Evolutionary conservation across 2,329 filamentous ascomycete species (phyloP).

Genomic region (Dichotomopilus funicola): DNA sequence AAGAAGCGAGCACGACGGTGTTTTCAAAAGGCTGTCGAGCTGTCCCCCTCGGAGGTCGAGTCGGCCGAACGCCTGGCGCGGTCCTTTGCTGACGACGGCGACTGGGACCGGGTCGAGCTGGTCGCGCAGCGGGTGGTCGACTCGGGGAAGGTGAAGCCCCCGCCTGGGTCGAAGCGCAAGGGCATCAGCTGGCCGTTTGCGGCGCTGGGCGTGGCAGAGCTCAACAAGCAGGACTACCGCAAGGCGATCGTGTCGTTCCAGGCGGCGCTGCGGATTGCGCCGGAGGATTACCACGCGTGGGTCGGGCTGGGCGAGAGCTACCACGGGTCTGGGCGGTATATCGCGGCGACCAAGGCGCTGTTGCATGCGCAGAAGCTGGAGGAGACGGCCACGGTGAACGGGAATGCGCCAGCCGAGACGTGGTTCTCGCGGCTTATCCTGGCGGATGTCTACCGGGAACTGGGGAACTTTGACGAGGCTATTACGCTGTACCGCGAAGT

Average conservation of each 20-base stretch:
- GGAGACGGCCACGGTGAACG: conserved; percentile 35
- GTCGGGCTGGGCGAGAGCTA: conserved; percentile 97
- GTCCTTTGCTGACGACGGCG: conserved; percentile 79
- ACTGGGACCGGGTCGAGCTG: conserved; percentile 95
- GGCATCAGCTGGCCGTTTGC: conserved; percentile 95
- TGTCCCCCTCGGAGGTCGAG: conserved; percentile 78
- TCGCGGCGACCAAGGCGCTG: conserved; percentile 90
- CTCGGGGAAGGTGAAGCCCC: conserved; percentile 84
- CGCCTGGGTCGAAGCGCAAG: conserved; percentile 87
- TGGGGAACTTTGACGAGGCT: conserved; percentile 83
- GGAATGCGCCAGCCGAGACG: conserved; percentile 56
- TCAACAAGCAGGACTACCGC: conserved; percentile 87
- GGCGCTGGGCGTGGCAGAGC: conserved; percentile 84
- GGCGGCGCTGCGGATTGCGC: conserved; percentile 74
- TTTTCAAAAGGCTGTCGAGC: conserved; percentile 92
- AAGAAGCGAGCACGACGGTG: conserved; percentile 81
- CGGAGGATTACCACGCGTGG: conserved; percentile 89
- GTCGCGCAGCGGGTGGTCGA: conserved; percentile 86
- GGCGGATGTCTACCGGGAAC: conserved; percentile 85
- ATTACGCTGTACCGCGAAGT: conserved; percentile 71
- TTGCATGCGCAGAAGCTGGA: conserved; percentile 75
- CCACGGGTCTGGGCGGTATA: conserved; percentile 84
- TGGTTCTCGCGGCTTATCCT: conserved; percentile 99
- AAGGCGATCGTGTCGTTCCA: conserved; percentile 90
- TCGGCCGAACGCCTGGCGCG: conserved; percentile 82